Evolutionary conservation across 1,139 yeast species (phyloP), one percentile per base, ranked within the genome.

Genomic region (Candida pseudoviswanathii): DNA sequence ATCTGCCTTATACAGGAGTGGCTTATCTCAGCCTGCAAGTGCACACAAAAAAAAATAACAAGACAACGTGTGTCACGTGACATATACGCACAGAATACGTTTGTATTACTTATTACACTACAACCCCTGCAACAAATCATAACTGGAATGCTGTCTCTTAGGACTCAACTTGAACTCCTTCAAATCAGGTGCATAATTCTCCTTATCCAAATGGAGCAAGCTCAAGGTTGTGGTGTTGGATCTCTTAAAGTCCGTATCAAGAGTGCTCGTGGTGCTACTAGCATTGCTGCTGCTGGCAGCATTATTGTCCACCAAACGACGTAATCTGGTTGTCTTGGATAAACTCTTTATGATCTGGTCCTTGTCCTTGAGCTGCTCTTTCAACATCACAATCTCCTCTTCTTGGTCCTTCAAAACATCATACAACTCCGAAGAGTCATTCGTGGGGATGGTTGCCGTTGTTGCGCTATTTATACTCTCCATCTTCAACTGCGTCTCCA

Each of bases 321-420:
- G 71, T 45, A 82, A 67, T 54, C 82, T 73, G 36, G 81, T 74
- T 1, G 86, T 80, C 49, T 84, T 80, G 41, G 85, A 82, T 44
- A 91, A 71, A 7, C 95, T 91, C 54, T 81, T 81, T 50, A 91
- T 89, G 54, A 91, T 84, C 46, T 85, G 85, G 58, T 90, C 96
- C 64, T 90, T 91, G 57, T 77, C 82, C 48, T 79, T 77, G 46
- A 89, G 66, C 45, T 80, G 74, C 52, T 82, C 86, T 58, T 79
- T 79, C 58, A 91, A 71, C 49, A 84, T 89, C 45, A 71, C 63
- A 8, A 90, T 81, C 62, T 89, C 96, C 47, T 84, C 91, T 53
- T 81, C 85, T 57, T 86, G 86, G 39, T 85, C 91, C 51, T 75
- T 75, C 51, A 85, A 55, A 2, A 66, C 54, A 10, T 64, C 52